phyloP scores from a whole-genome alignment of 495 filamentous ascomycete genomes.

The Hyaloscypha bicolor region DNA sequence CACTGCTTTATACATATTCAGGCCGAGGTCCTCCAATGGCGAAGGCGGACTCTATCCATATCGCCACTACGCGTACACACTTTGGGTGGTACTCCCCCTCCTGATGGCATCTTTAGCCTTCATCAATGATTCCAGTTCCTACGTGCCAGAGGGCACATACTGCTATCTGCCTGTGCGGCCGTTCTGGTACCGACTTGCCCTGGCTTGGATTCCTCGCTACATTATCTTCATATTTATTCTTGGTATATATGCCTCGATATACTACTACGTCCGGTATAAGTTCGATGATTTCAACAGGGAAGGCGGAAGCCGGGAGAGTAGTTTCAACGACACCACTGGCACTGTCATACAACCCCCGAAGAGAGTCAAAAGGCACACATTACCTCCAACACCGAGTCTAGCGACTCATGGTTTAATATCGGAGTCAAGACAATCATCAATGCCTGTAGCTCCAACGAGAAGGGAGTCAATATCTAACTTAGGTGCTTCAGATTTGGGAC shows the following conservation, averaged over 20 bases:
- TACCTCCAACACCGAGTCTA: constrained; percentile 43
- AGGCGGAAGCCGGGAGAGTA: constrained; percentile 1
- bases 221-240: constrained; percentile 63
- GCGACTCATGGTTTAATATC: constrained; percentile 44
- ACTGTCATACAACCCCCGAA: background rate
- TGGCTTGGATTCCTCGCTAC: constrained; percentile 75
- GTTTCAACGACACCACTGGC: constrained; percentile 1
- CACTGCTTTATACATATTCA: constrained; percentile 67
- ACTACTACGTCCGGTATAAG: constrained; percentile 57
- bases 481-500: constrained; percentile 7
- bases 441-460: constrained; percentile 27
- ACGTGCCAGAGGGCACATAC: constrained; percentile 61
- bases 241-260: constrained; percentile 64
- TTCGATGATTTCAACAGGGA: constrained; percentile 28
- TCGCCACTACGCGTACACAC: constrained; percentile 54
- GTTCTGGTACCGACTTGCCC: constrained; percentile 65
- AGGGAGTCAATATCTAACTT: constrained; percentile 13
- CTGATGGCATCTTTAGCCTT: constrained; percentile 65
- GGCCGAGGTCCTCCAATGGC: constrained; percentile 45
- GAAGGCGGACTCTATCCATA: constrained; percentile 69
- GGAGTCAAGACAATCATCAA: constrained; percentile 35
- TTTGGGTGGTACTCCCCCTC: constrained; percentile 58
- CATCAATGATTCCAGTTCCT: constrained; percentile 54
- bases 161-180: constrained; percentile 66
- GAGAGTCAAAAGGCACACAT: constrained; percentile 11